Conservation (phyloP, 345 rosid species). For the Syzygium aqueum region DNA sequence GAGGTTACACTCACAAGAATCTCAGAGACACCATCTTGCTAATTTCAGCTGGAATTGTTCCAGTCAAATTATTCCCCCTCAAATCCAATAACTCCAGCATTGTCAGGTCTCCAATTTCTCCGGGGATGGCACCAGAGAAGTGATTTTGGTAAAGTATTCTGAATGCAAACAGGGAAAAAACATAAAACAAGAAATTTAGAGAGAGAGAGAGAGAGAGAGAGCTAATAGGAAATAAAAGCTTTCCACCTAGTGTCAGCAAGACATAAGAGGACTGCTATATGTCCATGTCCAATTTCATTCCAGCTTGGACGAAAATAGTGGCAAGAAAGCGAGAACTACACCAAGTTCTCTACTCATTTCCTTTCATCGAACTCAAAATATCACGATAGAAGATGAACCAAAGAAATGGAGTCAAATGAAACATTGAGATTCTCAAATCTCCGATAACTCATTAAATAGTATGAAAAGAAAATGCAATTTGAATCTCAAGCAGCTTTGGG, state of each 20-base stretch:
- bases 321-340: background rate
- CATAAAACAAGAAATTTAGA: background rate
- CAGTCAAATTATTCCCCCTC: conserved; percentile 57
- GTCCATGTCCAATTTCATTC: background rate
- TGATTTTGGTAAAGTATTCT: conserved; percentile 47
- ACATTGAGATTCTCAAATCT: background rate
- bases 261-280: background rate
- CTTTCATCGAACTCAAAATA: background rate
- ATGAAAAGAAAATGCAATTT: background rate
- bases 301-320: background rate
- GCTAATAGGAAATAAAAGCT: background rate
- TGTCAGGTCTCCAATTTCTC: conserved; percentile 47
- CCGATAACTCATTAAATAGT: background rate
- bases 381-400: background rate
- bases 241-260: background rate
- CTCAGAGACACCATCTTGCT: conserved; percentile 34
- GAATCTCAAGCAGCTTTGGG: background rate
- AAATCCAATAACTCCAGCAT: conserved; percentile 60
- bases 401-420: no score
- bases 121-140: conserved; percentile 59
- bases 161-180: conserved; percentile 2
- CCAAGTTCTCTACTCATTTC: background rate
- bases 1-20: conserved; percentile 49
- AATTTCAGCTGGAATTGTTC: conserved; percentile 58
- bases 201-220: background rate